phyloP scores from a whole-genome alignment of 768 basidiomycete genomes.

The Hygrocybe punicea region DNA sequence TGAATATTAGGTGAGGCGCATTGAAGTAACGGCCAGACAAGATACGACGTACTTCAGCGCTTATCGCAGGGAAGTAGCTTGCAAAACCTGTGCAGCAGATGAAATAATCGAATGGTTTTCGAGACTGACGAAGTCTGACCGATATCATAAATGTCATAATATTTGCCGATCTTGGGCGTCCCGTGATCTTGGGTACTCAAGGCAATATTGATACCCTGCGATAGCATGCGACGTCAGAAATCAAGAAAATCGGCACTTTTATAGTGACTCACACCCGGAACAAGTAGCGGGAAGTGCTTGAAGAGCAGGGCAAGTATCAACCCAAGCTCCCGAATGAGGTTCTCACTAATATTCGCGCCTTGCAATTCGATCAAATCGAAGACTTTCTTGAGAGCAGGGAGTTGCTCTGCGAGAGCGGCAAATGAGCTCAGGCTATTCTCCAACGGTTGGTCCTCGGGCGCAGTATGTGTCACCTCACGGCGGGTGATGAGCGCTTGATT shows the following conservation, averaged over 20 bases:
- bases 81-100: not conserved
- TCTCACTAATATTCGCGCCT: not conserved
- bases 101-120: not conserved
- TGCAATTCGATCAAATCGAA: not conserved
- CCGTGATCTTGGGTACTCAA: not conserved
- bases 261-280: not conserved
- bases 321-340: not conserved
- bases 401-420: not conserved
- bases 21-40: not conserved
- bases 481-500: not conserved
- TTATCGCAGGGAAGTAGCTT: not conserved
- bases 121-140: not conserved
- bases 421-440: not conserved
- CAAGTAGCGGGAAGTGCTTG: not conserved
- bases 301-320: not conserved
- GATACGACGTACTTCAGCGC: not conserved
- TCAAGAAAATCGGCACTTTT: not conserved
- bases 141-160: conserved; percentile 3
- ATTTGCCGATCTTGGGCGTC: not conserved
- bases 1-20: not conserved
- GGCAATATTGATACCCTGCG: not conserved
- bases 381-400: not conserved
- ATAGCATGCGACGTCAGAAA: not conserved
- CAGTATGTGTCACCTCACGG: not conserved
- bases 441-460: not conserved